Conservation (phyloP, 164 flowering plant species). For the Akebia trifoliata region DNA sequence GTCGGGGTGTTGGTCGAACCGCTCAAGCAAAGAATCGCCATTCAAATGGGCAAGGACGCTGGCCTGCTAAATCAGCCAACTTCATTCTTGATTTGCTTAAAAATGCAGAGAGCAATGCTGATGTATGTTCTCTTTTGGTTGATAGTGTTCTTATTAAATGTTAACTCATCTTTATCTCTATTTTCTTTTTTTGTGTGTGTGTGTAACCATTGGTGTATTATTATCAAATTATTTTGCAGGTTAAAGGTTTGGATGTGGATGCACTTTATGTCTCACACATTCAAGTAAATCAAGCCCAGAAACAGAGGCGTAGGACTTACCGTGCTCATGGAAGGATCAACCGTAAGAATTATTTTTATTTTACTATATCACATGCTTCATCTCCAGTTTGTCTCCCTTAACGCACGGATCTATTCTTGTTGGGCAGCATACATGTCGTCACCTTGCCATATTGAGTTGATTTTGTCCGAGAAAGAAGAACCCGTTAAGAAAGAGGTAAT, state of each 20-base stretch:
- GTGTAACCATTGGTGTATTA: no score
- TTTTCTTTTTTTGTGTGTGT: no score
- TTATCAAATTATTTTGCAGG: slow-evolving; percentile 26
- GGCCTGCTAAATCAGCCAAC: slow-evolving; percentile 91
- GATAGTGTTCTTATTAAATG: no score
- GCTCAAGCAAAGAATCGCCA: slow-evolving; percentile 93
- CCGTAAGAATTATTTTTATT: slow-evolving; percentile 35
- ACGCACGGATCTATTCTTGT: no score
- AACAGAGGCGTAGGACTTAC: slow-evolving; percentile 83
- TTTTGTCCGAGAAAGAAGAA: slow-evolving; percentile 83
- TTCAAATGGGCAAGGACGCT: slow-evolving; percentile 93
- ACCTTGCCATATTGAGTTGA: slow-evolving; percentile 90
- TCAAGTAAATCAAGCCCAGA: slow-evolving; percentile 88
- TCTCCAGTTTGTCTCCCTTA: neutral
- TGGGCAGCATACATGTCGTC: slow-evolving; percentile 87
- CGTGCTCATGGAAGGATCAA: slow-evolving; percentile 92
- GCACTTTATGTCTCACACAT: slow-evolving; percentile 65
- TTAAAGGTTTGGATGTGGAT: slow-evolving; percentile 87
- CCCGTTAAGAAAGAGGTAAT: slow-evolving; percentile 84
- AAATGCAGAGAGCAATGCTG: slow-evolving; percentile 91
- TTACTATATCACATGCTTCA: neutral
- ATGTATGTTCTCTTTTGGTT: no score
- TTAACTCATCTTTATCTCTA: no score
- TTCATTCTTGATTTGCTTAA: slow-evolving; percentile 82
- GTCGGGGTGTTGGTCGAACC: slow-evolving; percentile 98